Base-by-base conservation (phyloP, 2,329 filamentous ascomycete species). In the Neonectria neomacrospora region DNA sequence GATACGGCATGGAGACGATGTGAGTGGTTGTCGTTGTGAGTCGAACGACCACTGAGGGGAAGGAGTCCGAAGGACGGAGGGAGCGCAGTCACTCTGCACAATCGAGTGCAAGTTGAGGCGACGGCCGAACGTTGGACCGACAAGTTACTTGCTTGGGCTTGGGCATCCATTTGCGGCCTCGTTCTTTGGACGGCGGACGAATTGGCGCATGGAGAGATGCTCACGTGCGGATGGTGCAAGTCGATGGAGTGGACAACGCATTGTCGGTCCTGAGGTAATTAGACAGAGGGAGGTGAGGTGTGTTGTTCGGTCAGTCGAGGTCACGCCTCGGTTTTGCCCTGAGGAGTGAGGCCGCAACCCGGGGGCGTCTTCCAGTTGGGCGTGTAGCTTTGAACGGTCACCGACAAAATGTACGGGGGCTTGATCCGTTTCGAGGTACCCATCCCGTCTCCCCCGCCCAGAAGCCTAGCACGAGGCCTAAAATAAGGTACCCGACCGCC, bases 141-240 rank as follows among this genome's bases (percentile, higher is more conserved):
- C 9, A n/a, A n/a, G n/a, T n/a, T n/a, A n/a, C n/a, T n/a, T n/a
- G 8, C 28, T 10, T 30, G 28, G 28, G 28, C 30, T 61, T 61
- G 58, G 58, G 58, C 58, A 56, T 47, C 58, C 26, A 61, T 26
- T 6, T 26, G 23, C 18, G 41, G 39, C 45, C 22, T 52, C 23
- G 34, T 39, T 23, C 23, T 32, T 42, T 37, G 28, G 48, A 51
- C 50, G 26, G 26, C 18, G 61, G 51, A 41, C 56, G 57, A 64
- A 44, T 64, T 57, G 61, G 32, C 57, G 57, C 61, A 64, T 54
- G 37, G 26, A 10, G 16, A 41, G 20, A 6, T 16, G 57, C 61
- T 64, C 61, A 64, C 57, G 61, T 64, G 61, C 34, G 52, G 52
- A 57, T n/a, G 44, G 42, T 39, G 56, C 39, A 54, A 56, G 59